These are phyloP conservation scores for Mangifera indica DNA, from an alignment of 345 rosid species.

Conservation along the genomic window DNA sequence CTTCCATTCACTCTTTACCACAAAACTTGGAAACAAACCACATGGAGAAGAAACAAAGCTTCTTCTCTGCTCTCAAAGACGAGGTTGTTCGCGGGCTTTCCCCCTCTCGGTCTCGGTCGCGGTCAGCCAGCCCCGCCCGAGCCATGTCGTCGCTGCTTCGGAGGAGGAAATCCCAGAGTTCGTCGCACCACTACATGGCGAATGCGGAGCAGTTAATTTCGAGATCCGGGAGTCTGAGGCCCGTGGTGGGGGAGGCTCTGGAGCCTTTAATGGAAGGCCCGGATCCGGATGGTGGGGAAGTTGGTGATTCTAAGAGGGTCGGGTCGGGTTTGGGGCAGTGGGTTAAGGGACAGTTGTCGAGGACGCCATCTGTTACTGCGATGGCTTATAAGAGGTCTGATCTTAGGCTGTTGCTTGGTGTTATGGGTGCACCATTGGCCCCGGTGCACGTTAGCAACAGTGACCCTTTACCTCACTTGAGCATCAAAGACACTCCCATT, in stretches of 20 bases:
- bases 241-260: constrained; percentile 50
- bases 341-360: constrained; percentile 74
- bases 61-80: constrained; percentile 81
- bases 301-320: constrained; percentile 48
- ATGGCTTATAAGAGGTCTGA: constrained; percentile 58
- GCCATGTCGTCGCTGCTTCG: constrained; percentile 51
- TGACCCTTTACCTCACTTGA: constrained; percentile 80
- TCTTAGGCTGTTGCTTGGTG: constrained; percentile 79
- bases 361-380: constrained; percentile 57
- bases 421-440: constrained; percentile 91
- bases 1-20: not conserved
- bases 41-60: constrained; percentile 92
- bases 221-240: constrained; percentile 81
- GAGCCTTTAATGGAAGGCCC: constrained; percentile 90
- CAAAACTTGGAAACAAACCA: not conserved
- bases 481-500: constrained; percentile 88
- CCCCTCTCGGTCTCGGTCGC: constrained; percentile 83
- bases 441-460: constrained; percentile 67
- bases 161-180: constrained; percentile 40
- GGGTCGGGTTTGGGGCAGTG: constrained; percentile 87
- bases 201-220: constrained; percentile 51
- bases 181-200: constrained; percentile 31
- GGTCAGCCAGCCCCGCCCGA: constrained; percentile 55
- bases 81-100: constrained; percentile 85
- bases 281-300: constrained; percentile 56